Evolutionary conservation across 768 basidiomycete species (phyloP).

Genomic region (Tulasnella calospora): DNA sequence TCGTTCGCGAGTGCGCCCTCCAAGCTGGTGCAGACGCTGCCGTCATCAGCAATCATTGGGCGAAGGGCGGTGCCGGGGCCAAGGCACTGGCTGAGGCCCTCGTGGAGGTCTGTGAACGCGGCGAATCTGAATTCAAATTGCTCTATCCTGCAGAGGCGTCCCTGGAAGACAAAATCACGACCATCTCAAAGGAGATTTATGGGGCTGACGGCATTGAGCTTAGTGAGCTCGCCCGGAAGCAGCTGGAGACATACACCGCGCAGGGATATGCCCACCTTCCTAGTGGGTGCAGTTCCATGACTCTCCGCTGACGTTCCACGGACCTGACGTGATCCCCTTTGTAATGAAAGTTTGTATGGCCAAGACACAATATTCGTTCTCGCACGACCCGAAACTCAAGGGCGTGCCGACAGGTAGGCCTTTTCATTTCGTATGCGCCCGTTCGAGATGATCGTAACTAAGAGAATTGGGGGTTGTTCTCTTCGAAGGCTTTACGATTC

Average conservation of each 20-base stretch:
- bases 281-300: constrained; percentile 47
- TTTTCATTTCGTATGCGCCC: constrained; percentile 11
- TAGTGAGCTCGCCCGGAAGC: constrained; percentile 75
- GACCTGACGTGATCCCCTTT: not conserved
- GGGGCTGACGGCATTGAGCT: constrained; percentile 87
- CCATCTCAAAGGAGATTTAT: constrained; percentile 87
- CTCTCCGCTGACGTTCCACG: not conserved
- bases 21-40: constrained; percentile 90
- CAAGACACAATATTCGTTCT: constrained; percentile 97
- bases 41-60: constrained; percentile 96
- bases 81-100: constrained; percentile 88
- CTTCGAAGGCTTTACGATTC: constrained; percentile 77
- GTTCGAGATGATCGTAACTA: constrained; percentile 4
- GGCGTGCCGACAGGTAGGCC: constrained; percentile 70
- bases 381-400: constrained; percentile 87
- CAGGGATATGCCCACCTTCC: constrained; percentile 80
- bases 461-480: not conserved
- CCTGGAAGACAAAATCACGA: constrained; percentile 82
- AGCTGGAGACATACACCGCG: constrained; percentile 84
- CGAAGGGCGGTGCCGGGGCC: constrained; percentile 88
- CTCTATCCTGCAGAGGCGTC: constrained; percentile 81
- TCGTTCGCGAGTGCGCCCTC: constrained; percentile 74
- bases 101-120: constrained; percentile 72
- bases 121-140: constrained; percentile 79
- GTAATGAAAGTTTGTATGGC: constrained; percentile 78